phyloP scores from a whole-genome alignment of 768 basidiomycete species.

The Cantharellus anzutake region DNA sequence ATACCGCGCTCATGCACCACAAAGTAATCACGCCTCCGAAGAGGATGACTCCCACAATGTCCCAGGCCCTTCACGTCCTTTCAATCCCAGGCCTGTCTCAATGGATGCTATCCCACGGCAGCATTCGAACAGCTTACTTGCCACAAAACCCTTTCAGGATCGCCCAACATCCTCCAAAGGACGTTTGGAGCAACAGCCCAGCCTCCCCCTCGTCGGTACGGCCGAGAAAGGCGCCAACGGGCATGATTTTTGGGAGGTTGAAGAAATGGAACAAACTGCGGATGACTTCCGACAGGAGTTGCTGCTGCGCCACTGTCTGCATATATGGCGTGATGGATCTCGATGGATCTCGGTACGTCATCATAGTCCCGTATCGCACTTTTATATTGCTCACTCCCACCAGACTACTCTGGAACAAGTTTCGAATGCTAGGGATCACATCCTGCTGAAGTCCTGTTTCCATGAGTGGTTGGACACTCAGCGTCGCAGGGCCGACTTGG shows the following conservation, averaged over 20 bases:
- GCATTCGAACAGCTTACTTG: neutral
- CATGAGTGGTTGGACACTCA: conserved; percentile 39
- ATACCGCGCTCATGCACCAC: neutral
- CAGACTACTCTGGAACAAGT: conserved; percentile 62
- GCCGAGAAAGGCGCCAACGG: neutral
- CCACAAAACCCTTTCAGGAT: conserved; percentile 15
- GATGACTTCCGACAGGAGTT: conserved; percentile 44
- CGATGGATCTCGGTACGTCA: conserved; percentile 51
- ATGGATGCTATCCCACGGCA: neutral
- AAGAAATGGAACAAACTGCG: conserved; percentile 43
- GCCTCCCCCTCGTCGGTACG: neutral
- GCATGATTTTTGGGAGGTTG: conserved; percentile 28
- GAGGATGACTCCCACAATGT: neutral
- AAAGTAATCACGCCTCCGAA: neutral
- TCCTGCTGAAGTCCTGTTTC: conserved; percentile 38
- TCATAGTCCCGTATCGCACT: conserved; percentile 8
- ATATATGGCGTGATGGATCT: conserved; percentile 52
- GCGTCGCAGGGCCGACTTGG: conserved; percentile 20
- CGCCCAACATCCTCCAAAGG: neutral
- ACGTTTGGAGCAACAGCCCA: neutral
- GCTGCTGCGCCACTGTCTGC: conserved; percentile 51
- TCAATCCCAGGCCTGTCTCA: neutral
- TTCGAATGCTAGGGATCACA: conserved; percentile 42
- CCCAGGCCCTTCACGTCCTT: neutral
- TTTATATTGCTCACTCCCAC: conserved; percentile 8